A percentile compares a stretch with the other conserved stretches of the same genome.
Evolutionary conservation across 108 stramenopile species (phyloP).

Genomic region (Bacterosira constricta): DNA sequence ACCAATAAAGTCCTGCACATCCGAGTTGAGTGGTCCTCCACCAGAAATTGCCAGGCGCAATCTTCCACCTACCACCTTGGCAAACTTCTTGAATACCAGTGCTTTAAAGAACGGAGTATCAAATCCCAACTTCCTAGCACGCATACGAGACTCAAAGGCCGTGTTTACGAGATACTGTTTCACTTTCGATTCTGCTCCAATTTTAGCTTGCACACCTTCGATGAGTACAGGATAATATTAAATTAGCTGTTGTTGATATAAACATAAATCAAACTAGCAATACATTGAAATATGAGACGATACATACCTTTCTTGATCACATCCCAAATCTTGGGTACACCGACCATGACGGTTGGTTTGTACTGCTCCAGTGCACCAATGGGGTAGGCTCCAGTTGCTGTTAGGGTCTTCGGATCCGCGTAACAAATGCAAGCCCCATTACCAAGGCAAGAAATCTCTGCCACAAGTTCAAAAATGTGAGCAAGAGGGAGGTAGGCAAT

Average conservation of each 20-base stretch:
- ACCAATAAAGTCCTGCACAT: constrained; percentile 85
- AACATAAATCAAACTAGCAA: no score
- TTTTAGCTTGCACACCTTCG: constrained; percentile 83
- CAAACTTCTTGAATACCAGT: constrained; percentile 89
- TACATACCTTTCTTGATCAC: constrained; percentile 94
- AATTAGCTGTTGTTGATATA: no score
- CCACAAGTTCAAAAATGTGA: constrained; percentile 90
- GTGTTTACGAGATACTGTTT: constrained; percentile 71
- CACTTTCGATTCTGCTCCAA: constrained; percentile 65
- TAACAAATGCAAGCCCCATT: constrained; percentile 77
- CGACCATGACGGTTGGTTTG: constrained; percentile 85
- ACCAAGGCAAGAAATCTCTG: constrained; percentile 70
- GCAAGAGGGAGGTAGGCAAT: constrained; percentile 79
- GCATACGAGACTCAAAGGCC: constrained; percentile 66
- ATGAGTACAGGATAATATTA: no score
- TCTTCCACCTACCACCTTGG: constrained; percentile 79
- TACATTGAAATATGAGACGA: no score
- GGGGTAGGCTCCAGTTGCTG: constrained; percentile 82
- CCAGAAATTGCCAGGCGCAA: constrained; percentile 80
- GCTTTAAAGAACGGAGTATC: constrained; percentile 91
- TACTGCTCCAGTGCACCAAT: constrained; percentile 86
- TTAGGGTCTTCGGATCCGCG: constrained; percentile 86
- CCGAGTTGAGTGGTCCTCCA: constrained; percentile 84
- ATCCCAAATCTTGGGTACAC: constrained; percentile 95
- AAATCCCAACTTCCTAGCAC: constrained; percentile 70